Evolutionary conservation across 2,329 filamentous ascomycete species (phyloP).

Genomic region (Alternaria ethzedia): DNA sequence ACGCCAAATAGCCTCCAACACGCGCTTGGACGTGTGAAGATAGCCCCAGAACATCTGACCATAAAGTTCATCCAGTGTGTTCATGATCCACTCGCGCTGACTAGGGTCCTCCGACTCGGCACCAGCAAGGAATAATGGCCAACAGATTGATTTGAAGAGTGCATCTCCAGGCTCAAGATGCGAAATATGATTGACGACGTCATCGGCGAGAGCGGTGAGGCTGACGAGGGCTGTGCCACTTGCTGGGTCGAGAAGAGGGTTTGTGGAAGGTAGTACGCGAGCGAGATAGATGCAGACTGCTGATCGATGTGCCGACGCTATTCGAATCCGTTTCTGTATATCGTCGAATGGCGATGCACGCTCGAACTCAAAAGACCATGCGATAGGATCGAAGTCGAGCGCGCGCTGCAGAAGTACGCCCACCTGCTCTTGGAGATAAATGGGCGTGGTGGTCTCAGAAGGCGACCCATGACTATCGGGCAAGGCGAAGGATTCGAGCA

Average conservation of each 20-base stretch:
- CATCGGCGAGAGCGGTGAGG: conserved; percentile 52
- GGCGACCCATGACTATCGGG: conserved; percentile 28
- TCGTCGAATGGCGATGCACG: conserved; percentile 43
- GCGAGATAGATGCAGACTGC: conserved; percentile 51
- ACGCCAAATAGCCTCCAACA: conserved; percentile 45
- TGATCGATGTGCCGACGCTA: conserved; percentile 48
- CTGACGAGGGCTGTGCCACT: conserved; percentile 47
- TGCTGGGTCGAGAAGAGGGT: conserved; percentile 48
- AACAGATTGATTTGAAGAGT: conserved; percentile 66
- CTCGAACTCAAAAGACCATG: conserved; percentile 41
- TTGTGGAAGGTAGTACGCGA: conserved; percentile 39
- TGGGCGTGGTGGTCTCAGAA: conserved; percentile 11
- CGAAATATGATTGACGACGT: conserved; percentile 60
- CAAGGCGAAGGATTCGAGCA: conserved; percentile 46
- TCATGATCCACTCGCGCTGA: conserved; percentile 60
- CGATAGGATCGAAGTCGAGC: conserved; percentile 39
- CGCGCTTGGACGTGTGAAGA: conserved; percentile 42
- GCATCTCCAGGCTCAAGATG: conserved; percentile 57
- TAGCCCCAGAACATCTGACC: conserved; percentile 48
- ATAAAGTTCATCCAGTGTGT: conserved; percentile 49
- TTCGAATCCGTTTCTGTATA: conserved; percentile 42
- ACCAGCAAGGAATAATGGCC: conserved; percentile 65
- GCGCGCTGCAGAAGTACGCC: conserved; percentile 32
- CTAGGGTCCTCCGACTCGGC: conserved; percentile 59
- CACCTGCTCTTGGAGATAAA: conserved; percentile 34